Percentiles rank a stretch among this genome's conserved stretches.
phyloP scores from a whole-genome alignment of 2,329 filamentous ascomycete genomes.

The Ilyonectria mors-panacis region DNA sequence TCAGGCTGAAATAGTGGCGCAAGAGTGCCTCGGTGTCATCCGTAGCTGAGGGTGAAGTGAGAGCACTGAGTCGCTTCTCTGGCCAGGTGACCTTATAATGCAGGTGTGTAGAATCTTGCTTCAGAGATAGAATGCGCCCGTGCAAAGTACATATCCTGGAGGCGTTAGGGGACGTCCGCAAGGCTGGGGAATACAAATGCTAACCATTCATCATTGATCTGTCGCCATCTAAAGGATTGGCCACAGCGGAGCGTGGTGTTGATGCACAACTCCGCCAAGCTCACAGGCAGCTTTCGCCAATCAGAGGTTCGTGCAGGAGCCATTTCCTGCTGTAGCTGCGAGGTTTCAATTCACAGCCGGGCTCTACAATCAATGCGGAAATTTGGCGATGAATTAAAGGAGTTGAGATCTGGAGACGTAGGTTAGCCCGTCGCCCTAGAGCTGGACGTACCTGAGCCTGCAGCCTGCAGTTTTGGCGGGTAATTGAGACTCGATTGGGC shows the following conservation, averaged over 20 bases:
- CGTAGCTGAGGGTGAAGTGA: slow-evolving; percentile 25
- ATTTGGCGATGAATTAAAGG: slow-evolving; percentile 17
- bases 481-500: slow-evolving; percentile 22
- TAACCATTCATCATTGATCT: slow-evolving; percentile 87
- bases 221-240: slow-evolving; percentile 96
- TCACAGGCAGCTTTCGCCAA: slow-evolving; percentile 91
- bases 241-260: slow-evolving; percentile 95
- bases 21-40: slow-evolving; percentile 84
- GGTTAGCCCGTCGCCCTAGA: slow-evolving; percentile 24
- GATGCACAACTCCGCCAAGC: slow-evolving; percentile 88
- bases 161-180: slow-evolving; percentile 18
- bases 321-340: slow-evolving; percentile 44
- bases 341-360: background rate
- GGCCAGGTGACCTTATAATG: slow-evolving; percentile 84
- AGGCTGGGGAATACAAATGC: slow-evolving; percentile 8
- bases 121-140: slow-evolving; percentile 87
- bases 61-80: slow-evolving; percentile 35
- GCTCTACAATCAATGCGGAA: background rate
- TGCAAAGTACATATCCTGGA: slow-evolving; percentile 84
- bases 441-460: slow-evolving; percentile 25
- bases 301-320: slow-evolving; percentile 70
- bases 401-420: slow-evolving; percentile 15
- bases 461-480: slow-evolving; percentile 25
- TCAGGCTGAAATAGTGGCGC: slow-evolving; percentile 88
- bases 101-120: slow-evolving; percentile 83